Base-by-base conservation (phyloP, 768 basidiomycete species). In the Kwoniella sp. region DNA sequence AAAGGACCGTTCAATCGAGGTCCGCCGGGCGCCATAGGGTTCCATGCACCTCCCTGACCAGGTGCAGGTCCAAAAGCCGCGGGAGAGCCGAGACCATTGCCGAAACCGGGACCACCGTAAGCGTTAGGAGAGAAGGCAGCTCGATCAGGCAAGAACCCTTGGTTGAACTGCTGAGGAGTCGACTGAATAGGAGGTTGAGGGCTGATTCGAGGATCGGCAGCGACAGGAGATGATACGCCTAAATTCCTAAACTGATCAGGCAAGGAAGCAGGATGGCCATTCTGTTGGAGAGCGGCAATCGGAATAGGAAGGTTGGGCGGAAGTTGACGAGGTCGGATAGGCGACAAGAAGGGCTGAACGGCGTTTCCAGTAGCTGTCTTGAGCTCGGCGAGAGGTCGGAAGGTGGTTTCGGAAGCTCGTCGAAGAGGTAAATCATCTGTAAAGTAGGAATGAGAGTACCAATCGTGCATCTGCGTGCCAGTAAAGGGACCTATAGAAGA, bases 401-500 rank as follows among this genome's bases (percentile, higher is more conserved):
- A 83, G 1, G 74, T 68, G 25, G 67, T 63, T 49, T 81, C 80
- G n/a, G 61, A 30, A 60, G 77, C 76, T 50, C 92, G 87, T 76
- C 89, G 91, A 86, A 94, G 88, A 33, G 90, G 86, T 25, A 97
- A 84, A 66, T 91, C 88, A 26, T 87, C 82, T 9, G 86, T 83
- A 74, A 97, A 97, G 80, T 94, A 97, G 17, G 90, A 90, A 71
- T 89, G 90, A 55, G 91, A 87, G 76, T 87, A 88, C 93, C 93
- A 96, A 73, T 90, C 90, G 82, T 95, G 92, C 93, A 97, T 95
- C 58, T 89, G 70, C 65, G 88, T 86, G 26, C 91, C 91, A 49
- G 85, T 85, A 84, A 95, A 97, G 5, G 93, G 92, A 62, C 93
- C 92, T 95, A 46, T 55, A 54, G 19, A 47, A n/a, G 19, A 52